These are phyloP conservation scores for Quercus variabilis DNA, from an alignment of 306 rosid species.

Conservation along the genomic window DNA sequence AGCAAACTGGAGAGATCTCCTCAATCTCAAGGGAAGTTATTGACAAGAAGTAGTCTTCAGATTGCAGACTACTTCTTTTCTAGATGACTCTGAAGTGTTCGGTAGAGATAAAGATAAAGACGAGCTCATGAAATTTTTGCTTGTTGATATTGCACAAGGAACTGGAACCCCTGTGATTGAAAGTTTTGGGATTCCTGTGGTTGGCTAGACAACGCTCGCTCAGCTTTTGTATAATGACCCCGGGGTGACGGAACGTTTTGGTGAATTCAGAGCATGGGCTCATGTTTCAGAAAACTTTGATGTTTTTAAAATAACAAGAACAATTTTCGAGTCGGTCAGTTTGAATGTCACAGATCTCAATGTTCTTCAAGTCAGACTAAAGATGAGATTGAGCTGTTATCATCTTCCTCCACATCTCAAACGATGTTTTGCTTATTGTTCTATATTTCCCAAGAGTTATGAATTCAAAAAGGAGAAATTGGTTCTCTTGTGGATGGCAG, in stretches of 20 bases:
- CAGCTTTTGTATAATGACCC: not conserved
- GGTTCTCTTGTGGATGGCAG: slow-evolving; percentile 31
- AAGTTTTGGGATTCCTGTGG: not conserved
- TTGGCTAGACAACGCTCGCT: not conserved
- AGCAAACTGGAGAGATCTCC: too few species aligned
- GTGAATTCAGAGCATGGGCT: not conserved
- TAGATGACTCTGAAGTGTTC: not conserved
- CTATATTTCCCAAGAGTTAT: slow-evolving; percentile 14
- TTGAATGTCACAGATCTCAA: not conserved
- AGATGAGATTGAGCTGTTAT: slow-evolving; percentile 8
- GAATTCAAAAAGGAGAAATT: not conserved
- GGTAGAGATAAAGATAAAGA: not conserved
- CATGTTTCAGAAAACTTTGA: not conserved
- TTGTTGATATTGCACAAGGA: not conserved
- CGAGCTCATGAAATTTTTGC: not conserved
- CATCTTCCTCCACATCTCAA: slow-evolving; percentile 20
- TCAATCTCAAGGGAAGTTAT: too few species aligned
- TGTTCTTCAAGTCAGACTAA: not conserved
- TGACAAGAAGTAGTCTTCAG: too few species aligned
- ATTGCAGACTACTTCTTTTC: not conserved
- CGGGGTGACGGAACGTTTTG: not conserved
- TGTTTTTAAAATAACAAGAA: not conserved
- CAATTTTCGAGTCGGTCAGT: not conserved
- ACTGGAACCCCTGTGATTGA: not conserved
- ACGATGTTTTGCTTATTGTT: slow-evolving; percentile 15